These are phyloP conservation scores for Iodosphaeria phyllophila DNA, from an alignment of 2,329 filamentous ascomycete species.

Conservation along the genomic window DNA sequence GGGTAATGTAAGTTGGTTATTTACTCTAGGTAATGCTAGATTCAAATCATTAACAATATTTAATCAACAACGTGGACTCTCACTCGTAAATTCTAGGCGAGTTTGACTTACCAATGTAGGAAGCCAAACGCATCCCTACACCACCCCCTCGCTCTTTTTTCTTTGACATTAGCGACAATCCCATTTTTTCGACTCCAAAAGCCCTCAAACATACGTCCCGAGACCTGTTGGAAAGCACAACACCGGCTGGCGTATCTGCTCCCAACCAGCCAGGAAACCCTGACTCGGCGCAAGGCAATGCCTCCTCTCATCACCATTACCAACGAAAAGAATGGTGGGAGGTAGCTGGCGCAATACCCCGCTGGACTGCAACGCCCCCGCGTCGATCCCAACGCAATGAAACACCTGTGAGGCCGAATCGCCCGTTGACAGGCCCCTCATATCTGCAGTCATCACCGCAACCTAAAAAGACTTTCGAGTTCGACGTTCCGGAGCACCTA, in stretches of 20 bases:
- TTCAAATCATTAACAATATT: no score
- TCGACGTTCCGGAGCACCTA: constrained; percentile 30
- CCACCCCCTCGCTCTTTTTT: constrained; percentile 27
- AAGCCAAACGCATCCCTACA: constrained; percentile 28
- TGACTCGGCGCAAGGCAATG: not conserved
- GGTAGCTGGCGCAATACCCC: constrained; percentile 6
- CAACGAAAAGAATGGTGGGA: constrained; percentile 17
- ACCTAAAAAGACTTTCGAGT: constrained; percentile 22
- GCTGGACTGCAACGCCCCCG: constrained; percentile 5
- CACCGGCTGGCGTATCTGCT: no score
- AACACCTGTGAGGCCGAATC: no score
- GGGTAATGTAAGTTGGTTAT: constrained; percentile 18
- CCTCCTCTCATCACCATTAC: not conserved
- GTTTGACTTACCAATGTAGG: constrained; percentile 16
- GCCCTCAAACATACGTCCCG: not conserved
- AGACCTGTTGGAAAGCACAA: no score
- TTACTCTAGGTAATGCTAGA: no score
- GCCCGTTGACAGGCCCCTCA: no score
- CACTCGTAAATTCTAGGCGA: no score
- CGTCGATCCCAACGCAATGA: no score
- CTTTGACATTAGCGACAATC: constrained; percentile 14
- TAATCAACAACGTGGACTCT: no score
- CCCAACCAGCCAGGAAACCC: not conserved
- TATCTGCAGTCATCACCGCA: no score
- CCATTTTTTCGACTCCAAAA: not conserved